A percentile compares a stretch with the other conserved stretches of the same genome.
These are phyloP conservation scores for Eucommia ulmoides DNA, from an alignment of 257 asterid species.

Conservation along the genomic window DNA sequence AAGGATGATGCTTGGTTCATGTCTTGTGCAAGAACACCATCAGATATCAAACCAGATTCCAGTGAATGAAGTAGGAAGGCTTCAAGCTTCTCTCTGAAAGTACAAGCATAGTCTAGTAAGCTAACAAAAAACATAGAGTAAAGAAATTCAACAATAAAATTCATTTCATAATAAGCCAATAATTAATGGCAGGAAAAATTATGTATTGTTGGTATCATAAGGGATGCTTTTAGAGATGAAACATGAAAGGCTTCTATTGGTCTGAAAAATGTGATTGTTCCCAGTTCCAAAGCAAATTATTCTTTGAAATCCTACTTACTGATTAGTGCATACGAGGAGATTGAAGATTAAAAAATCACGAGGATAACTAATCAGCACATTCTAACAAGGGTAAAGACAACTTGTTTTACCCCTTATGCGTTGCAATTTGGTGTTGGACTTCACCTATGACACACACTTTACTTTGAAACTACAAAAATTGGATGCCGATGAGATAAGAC, in stretches of 20 bases:
- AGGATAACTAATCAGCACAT: background rate
- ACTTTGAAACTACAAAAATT: too few relatives aligned
- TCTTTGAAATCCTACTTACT: background rate
- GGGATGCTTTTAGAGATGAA: too few relatives aligned
- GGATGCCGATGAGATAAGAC: too few relatives aligned
- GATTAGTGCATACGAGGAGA: background rate
- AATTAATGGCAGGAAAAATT: background rate
- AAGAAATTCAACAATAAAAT: background rate
- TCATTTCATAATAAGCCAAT: background rate
- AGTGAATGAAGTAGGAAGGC: slow-evolving; percentile 69
- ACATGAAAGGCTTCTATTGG: background rate
- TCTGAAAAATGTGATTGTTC: background rate
- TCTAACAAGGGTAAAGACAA: background rate
- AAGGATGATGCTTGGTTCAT: slow-evolving; percentile 87
- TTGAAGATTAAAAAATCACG: background rate
- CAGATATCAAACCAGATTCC: slow-evolving; percentile 71
- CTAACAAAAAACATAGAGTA: too few relatives aligned
- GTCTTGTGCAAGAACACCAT: slow-evolving; percentile 97
- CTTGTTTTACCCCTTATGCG: background rate
- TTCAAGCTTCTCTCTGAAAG: slow-evolving; percentile 85
- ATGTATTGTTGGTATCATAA: too few relatives aligned
- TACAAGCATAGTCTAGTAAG: slow-evolving; percentile 8
- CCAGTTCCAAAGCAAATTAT: background rate
- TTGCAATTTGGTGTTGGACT: background rate
- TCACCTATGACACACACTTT: too few relatives aligned